Evolutionary conservation across 371 early-diverging fungal species (phyloP).

Genomic region (Rozella allomycis): DNA sequence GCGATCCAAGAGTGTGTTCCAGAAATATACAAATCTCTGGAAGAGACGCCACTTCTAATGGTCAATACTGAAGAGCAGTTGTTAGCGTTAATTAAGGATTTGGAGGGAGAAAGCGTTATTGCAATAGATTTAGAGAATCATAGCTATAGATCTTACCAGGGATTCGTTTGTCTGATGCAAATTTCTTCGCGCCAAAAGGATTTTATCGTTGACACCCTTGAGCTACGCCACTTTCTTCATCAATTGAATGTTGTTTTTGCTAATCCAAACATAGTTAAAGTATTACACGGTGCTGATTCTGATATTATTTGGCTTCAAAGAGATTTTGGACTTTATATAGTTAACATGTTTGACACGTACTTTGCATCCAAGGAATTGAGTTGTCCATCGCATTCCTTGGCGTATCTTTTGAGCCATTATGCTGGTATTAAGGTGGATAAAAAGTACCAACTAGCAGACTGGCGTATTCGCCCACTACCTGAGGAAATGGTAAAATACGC

Average conservation of each 20-base stretch:
- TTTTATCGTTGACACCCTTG: constrained; percentile 72
- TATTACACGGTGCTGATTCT: constrained; percentile 83
- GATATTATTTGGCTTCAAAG: constrained; percentile 94
- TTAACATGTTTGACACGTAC: constrained; percentile 87
- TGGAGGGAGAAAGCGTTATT: constrained; percentile 41
- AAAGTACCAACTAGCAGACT: constrained; percentile 84
- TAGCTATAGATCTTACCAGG: constrained; percentile 75
- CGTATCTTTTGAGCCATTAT: constrained; percentile 52
- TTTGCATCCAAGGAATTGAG: constrained; percentile 65
- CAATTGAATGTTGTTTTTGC: constrained; percentile 59
- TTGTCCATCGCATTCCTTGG: constrained; percentile 45
- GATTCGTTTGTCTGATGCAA: constrained; percentile 86
- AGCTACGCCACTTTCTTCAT: constrained; percentile 48
- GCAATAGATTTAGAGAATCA: constrained; percentile 93
- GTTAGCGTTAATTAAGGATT: constrained; percentile 27
- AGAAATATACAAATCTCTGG: constrained; percentile 34
- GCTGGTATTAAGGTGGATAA: constrained; percentile 70
- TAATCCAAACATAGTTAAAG: constrained; percentile 69
- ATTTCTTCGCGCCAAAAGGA: constrained; percentile 70
- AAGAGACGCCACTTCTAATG: constrained; percentile 35
- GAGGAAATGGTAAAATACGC: constrained; percentile 81
- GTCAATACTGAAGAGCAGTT: constrained; percentile 48
- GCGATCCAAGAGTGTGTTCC: constrained; percentile 26
- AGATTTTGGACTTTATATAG: constrained; percentile 87
- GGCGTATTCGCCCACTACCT: constrained; percentile 80